A percentile compares a stretch with the other conserved stretches of the same genome.
Evolutionary conservation across 495 filamentous ascomycete genomes (phyloP).

Genomic region (Hamigera avellanea): DNA sequence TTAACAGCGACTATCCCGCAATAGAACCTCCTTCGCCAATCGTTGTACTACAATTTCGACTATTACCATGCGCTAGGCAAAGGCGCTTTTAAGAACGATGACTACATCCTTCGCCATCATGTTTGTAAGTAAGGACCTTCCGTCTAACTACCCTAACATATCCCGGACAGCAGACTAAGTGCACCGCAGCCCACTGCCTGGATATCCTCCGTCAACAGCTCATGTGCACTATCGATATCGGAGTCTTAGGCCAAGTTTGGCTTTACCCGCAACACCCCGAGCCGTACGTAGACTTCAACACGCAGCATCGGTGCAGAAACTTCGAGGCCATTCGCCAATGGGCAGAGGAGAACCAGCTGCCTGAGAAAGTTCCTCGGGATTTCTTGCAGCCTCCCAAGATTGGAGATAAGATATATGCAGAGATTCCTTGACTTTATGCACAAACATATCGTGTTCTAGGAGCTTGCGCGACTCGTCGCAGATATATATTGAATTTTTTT

Average conservation of each 20-base stretch:
- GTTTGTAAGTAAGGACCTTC: slow-evolving; percentile 26
- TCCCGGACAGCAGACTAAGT: neutral
- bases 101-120: slow-evolving; percentile 36
- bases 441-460: too few species aligned
- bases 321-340: slow-evolving; percentile 40
- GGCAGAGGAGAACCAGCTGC: slow-evolving; percentile 36
- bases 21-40: slow-evolving; percentile 42
- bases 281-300: slow-evolving; percentile 45
- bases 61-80: slow-evolving; percentile 36
- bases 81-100: slow-evolving; percentile 38
- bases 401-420: slow-evolving; percentile 22
- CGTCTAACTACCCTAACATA: neutral
- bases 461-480: too few species aligned
- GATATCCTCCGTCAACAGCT: slow-evolving; percentile 44
- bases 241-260: slow-evolving; percentile 43
- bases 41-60: slow-evolving; percentile 44
- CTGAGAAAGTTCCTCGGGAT: slow-evolving; percentile 24
- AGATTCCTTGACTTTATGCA: slow-evolving; percentile 31
- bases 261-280: slow-evolving; percentile 26
- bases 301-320: slow-evolving; percentile 41
- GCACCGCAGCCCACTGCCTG: slow-evolving; percentile 36
- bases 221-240: slow-evolving; percentile 43
- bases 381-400: slow-evolving; percentile 28
- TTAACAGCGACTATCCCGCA: neutral
- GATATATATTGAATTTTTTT: too few species aligned